A percentile compares a stretch with the other conserved stretches of the same genome.
Evolutionary conservation across 371 early-diverging fungal species (phyloP).

Genomic region (Rhizomucor pusillus): DNA sequence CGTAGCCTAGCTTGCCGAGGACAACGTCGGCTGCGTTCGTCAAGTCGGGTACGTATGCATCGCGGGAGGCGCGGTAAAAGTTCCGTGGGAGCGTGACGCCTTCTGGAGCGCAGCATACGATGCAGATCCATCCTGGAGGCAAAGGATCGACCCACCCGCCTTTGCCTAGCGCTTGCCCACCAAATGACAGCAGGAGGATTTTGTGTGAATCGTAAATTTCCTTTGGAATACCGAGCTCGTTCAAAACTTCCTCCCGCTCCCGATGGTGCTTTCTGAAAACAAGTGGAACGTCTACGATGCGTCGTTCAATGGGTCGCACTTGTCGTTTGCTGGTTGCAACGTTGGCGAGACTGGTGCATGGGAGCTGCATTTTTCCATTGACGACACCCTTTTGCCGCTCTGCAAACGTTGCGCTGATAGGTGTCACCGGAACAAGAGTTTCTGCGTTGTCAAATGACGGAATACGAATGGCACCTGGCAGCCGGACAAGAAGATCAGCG

Average conservation of each 20-base stretch:
- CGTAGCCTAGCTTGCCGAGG: constrained; percentile 79
- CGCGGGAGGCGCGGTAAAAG: constrained; percentile 60
- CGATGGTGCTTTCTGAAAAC: constrained; percentile 55
- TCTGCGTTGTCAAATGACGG: constrained; percentile 56
- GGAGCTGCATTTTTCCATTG: constrained; percentile 40
- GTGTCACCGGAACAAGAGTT: constrained; percentile 37
- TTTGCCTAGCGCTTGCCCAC: constrained; percentile 63
- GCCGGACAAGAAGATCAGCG: constrained; percentile 60
- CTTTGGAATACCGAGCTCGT: constrained; percentile 57
- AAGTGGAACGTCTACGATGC: constrained; percentile 59
- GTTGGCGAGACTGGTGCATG: constrained; percentile 32
- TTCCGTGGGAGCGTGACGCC: constrained; percentile 48
- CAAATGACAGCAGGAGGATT: constrained; percentile 73
- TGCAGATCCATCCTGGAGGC: constrained; percentile 75
- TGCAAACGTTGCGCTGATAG: constrained; percentile 12
- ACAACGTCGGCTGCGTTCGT: constrained; percentile 74
- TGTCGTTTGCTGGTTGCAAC: constrained; percentile 15
- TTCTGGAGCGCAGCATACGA: constrained; percentile 66
- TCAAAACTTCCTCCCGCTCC: constrained; percentile 53
- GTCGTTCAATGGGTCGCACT: constrained; percentile 17
- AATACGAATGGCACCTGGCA: constrained; percentile 72
- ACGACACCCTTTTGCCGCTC: constrained; percentile 31
- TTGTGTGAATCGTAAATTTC: constrained; percentile 54
- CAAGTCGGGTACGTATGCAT: constrained; percentile 75
- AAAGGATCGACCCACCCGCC: constrained; percentile 54